Percentiles rank a stretch among this genome's conserved stretches.
These are phyloP conservation scores for Termitomyces bulborhizus DNA, from an alignment of 768 basidiomycete species.

Conservation along the genomic window DNA sequence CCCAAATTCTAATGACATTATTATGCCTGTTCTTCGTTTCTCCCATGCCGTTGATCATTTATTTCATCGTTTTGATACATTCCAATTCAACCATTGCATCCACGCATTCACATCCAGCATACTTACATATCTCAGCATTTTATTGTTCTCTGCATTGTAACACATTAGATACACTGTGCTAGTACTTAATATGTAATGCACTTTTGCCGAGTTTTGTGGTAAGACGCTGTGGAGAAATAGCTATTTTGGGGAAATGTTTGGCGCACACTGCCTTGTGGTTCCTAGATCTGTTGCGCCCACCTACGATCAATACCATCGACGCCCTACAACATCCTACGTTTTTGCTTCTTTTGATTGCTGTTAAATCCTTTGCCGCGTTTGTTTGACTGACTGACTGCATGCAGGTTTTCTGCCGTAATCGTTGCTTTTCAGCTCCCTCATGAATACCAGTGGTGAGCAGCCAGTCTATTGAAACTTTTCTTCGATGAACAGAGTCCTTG, in stretches of 20 bases:
- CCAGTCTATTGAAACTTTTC: not conserved
- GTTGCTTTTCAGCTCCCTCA: not conserved
- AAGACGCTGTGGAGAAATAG: not conserved
- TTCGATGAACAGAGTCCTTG: not conserved
- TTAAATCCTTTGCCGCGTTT: not conserved
- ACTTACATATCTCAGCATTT: conserved; percentile 24
- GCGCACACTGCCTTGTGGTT: not conserved
- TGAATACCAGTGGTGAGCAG: conserved; percentile 9
- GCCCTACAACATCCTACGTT: too few relatives aligned
- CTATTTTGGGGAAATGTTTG: not conserved
- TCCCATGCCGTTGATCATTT: conserved; percentile 20
- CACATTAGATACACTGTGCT: conserved; percentile 33
- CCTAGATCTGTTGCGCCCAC: not conserved
- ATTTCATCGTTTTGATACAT: conserved; percentile 27
- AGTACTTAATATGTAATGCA: conserved; percentile 15
- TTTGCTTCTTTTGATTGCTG: not conserved
- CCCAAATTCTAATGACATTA: conserved; percentile 16
- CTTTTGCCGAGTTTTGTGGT: too few relatives aligned
- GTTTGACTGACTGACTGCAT: not conserved
- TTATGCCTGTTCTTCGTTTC: conserved; percentile 22
- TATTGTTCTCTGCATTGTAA: conserved; percentile 38
- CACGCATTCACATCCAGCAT: conserved; percentile 26
- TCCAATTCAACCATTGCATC: conserved; percentile 26
- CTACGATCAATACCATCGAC: too few relatives aligned
- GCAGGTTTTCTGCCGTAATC: not conserved